Conservation (phyloP, 805 yeast species). For the Yamadazyma paraphyllophila region DNA sequence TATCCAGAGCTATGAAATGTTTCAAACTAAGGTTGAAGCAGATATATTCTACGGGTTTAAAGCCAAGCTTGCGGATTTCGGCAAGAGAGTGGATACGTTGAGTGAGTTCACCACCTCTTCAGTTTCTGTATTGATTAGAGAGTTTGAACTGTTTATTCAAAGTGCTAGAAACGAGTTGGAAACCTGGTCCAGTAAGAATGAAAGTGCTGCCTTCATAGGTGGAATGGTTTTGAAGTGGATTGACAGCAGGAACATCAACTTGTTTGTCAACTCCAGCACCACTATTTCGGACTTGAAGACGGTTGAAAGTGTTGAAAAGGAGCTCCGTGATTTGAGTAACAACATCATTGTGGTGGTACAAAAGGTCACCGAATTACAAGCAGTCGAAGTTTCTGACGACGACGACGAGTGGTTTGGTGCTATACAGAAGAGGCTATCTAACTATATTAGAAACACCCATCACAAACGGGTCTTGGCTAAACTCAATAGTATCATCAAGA, state of each 20-base stretch:
- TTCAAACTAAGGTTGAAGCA: slow-evolving; percentile 9
- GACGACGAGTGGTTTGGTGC: slow-evolving; percentile 65
- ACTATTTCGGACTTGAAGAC: slow-evolving; percentile 17
- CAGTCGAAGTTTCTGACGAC: slow-evolving; percentile 37
- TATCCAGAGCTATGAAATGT: slow-evolving; percentile 12
- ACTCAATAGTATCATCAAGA: slow-evolving; percentile 32
- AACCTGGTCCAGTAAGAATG: slow-evolving; percentile 33
- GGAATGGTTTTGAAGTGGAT: slow-evolving; percentile 51
- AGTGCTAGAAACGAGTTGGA: slow-evolving; percentile 25
- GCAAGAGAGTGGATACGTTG: slow-evolving; percentile 19
- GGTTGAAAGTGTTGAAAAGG: slow-evolving; percentile 42
- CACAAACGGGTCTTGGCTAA: slow-evolving; percentile 32
- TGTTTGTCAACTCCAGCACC: slow-evolving; percentile 24
- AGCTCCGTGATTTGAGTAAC: slow-evolving; percentile 51
- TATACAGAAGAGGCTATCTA: slow-evolving; percentile 45
- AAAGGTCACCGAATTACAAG: slow-evolving; percentile 42
- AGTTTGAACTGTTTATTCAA: slow-evolving; percentile 19
- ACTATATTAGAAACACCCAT: slow-evolving; percentile 44
- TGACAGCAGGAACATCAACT: slow-evolving; percentile 14
- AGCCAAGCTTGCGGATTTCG: slow-evolving; percentile 14
- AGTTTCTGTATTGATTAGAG: slow-evolving; percentile 17
- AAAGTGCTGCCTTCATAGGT: slow-evolving; percentile 44
- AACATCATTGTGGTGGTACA: slow-evolving; percentile 70
- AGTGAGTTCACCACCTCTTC: slow-evolving; percentile 17
- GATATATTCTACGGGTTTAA: slow-evolving; percentile 19